These are phyloP conservation scores for Botryotinia globosa DNA, from an alignment of 2,329 filamentous ascomycete genomes.

Conservation along the genomic window DNA sequence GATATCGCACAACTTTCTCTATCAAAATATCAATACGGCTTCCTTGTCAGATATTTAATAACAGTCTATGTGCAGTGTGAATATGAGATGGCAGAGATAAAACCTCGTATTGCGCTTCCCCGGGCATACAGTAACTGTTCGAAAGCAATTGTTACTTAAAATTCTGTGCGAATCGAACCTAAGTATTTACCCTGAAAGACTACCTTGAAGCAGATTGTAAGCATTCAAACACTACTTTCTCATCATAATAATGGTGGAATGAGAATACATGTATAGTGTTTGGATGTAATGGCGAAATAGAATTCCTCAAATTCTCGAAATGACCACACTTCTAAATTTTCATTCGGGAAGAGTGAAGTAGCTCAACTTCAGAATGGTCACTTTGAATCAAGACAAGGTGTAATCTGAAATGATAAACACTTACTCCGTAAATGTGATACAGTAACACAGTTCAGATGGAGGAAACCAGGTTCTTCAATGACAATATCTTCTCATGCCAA, in stretches of 20 bases:
- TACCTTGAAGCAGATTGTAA: not conserved
- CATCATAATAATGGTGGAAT: not conserved
- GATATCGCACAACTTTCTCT: not conserved
- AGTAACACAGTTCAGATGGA: not conserved
- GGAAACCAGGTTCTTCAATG: not conserved
- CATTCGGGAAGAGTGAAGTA: not conserved
- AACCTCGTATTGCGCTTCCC: not conserved
- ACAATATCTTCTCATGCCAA: not conserved
- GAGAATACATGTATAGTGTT: not conserved
- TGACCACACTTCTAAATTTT: not conserved
- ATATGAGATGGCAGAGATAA: not conserved
- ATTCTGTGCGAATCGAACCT: not conserved
- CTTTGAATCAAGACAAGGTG: not conserved
- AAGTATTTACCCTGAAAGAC: not conserved
- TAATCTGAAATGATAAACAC: not conserved
- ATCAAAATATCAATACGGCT: not conserved
- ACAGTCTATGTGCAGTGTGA: rapidly evolving
- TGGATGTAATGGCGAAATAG: not conserved
- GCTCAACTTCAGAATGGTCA: not conserved
- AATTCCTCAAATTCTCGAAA: not conserved
- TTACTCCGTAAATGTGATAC: not conserved
- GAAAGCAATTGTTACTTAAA: not conserved
- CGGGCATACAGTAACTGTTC: not conserved
- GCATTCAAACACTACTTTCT: not conserved
- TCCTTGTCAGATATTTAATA: not conserved